A percentile compares a stretch with the other conserved stretches of the same genome.
phyloP scores from a whole-genome alignment of 805 yeast species.

The Zygosaccharomyces pseudorouxii region DNA sequence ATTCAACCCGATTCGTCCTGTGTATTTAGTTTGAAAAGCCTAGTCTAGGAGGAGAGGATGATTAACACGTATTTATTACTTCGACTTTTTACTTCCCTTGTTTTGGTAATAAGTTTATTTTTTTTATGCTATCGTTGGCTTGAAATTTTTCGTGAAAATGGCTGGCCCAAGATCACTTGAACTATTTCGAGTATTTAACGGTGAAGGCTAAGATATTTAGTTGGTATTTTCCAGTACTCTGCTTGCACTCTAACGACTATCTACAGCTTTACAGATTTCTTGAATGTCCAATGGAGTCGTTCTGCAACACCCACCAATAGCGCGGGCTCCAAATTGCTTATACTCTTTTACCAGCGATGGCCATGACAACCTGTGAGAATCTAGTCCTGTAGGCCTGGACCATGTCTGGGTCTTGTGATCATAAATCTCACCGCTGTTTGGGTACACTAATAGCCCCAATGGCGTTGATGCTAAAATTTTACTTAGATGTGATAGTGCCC shows the following conservation, averaged over 20 bases:
- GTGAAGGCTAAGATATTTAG: not conserved
- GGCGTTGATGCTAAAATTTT: slow-evolving; percentile 34
- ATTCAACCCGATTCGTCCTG: not conserved
- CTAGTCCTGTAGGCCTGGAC: slow-evolving; percentile 27
- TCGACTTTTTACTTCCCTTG: slow-evolving; percentile 9
- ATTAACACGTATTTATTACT: slow-evolving; percentile 13
- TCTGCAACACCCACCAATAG: slow-evolving; percentile 76
- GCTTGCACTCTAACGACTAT: not conserved
- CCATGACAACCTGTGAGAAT: not conserved
- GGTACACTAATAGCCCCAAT: slow-evolving; percentile 42
- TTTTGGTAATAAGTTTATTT: slow-evolving; percentile 1
- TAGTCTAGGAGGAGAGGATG: not conserved
- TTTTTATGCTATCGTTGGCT: not conserved
- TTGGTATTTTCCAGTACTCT: not conserved
- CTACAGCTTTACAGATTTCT: slow-evolving; percentile 15
- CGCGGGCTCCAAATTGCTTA: slow-evolving; percentile 40
- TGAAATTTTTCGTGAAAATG: slow-evolving; percentile 8
- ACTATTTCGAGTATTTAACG: not conserved
- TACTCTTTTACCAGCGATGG: slow-evolving; percentile 37
- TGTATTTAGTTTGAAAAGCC: not conserved
- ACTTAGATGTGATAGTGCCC: slow-evolving; percentile 36
- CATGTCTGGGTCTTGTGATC: slow-evolving; percentile 45
- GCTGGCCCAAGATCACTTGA: slow-evolving; percentile 2
- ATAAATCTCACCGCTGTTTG: slow-evolving; percentile 71
- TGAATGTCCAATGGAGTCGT: slow-evolving; percentile 49